Conservation (phyloP, 2,329 filamentous ascomycete species). For the Fusarium sp. region DNA sequence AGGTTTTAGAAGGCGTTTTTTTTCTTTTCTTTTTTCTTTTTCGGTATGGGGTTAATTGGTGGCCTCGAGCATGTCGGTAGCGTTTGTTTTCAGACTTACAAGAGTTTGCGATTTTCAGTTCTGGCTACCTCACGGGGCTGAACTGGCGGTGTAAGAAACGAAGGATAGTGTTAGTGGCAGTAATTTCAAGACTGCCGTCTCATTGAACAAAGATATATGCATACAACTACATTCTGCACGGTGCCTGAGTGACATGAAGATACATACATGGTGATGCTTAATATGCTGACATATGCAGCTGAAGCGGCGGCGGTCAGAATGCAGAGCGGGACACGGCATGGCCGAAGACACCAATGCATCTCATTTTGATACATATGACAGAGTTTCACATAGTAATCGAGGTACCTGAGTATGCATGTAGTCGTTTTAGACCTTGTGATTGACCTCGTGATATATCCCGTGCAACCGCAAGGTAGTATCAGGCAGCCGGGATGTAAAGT, state of each 20-base stretch:
- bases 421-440: conserved; percentile 14
- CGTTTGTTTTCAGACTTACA: conserved; percentile 30
- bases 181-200: conserved; percentile 33
- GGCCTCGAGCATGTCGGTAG: conserved; percentile 22
- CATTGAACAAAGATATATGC: conserved; percentile 26
- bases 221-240: background rate
- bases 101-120: conserved; percentile 24
- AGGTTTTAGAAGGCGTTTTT: conserved; percentile 22
- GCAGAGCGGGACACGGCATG: background rate
- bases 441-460: conserved; percentile 15
- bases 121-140: conserved; percentile 44
- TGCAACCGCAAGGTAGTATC: conserved; percentile 1
- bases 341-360: background rate
- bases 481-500: background rate
- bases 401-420: conserved; percentile 8
- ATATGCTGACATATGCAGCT: background rate
- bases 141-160: conserved; percentile 44
- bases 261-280: background rate
- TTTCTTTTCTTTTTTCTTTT: too few relatives aligned
- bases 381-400: background rate
- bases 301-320: conserved; percentile 10
- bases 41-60: conserved; percentile 14
- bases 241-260: conserved; percentile 11
- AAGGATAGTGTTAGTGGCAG: conserved; percentile 29
- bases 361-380: background rate